Percentiles rank a stretch among this genome's conserved stretches.
These are phyloP conservation scores for Calocybe gangraenosa DNA, from an alignment of 768 basidiomycete species.

Conservation along the genomic window DNA sequence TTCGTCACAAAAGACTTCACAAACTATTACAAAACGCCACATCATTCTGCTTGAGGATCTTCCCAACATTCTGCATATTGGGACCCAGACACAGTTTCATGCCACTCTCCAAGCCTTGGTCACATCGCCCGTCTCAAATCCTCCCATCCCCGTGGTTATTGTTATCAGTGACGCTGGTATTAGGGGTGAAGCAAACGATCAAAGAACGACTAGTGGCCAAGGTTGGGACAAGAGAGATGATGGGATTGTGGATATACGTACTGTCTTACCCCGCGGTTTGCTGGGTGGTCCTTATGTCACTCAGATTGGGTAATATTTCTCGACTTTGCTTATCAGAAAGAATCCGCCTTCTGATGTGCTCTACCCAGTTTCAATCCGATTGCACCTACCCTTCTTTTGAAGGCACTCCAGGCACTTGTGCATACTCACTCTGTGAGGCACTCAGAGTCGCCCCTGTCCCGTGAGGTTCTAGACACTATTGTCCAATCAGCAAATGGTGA, in stretches of 20 bases:
- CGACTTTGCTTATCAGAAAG: neutral
- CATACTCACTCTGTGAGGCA: slow-evolving; percentile 39
- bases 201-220: slow-evolving; percentile 34
- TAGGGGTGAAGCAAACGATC: slow-evolving; percentile 62
- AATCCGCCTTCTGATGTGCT: slow-evolving; percentile 1
- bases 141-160: slow-evolving; percentile 67
- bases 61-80: slow-evolving; percentile 80
- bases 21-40: slow-evolving; percentile 32
- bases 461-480: slow-evolving; percentile 70
- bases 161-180: slow-evolving; percentile 81
- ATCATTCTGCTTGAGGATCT: slow-evolving; percentile 85
- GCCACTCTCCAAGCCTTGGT: slow-evolving; percentile 58
- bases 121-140: slow-evolving; percentile 25
- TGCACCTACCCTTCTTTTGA: slow-evolving; percentile 78
- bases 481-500: slow-evolving; percentile 85
- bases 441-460: slow-evolving; percentile 39
- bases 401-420: slow-evolving; percentile 66
- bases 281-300: slow-evolving; percentile 70
- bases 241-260: slow-evolving; percentile 61
- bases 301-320: slow-evolving; percentile 63
- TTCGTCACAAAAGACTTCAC: slow-evolving; percentile 10
- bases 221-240: slow-evolving; percentile 44
- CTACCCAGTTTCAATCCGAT: slow-evolving; percentile 85
- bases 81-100: slow-evolving; percentile 72
- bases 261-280: slow-evolving; percentile 65